These are phyloP conservation scores for Vitis vinifera DNA, from an alignment of 164 flowering plant genomes.

Conservation along the genomic window DNA sequence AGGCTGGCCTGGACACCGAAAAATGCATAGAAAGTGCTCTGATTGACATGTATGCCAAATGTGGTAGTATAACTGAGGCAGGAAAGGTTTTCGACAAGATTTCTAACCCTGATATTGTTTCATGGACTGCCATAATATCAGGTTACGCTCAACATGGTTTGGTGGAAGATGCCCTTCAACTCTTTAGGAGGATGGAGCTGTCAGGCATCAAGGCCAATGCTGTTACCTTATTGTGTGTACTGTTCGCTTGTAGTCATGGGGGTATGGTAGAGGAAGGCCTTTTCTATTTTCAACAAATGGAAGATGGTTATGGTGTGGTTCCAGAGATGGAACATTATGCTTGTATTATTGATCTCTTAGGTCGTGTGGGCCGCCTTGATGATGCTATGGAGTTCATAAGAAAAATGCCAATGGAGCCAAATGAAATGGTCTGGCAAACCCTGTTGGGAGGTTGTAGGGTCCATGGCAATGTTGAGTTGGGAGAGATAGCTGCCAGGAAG, in stretches of 20 bases:
- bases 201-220: conserved; percentile 35
- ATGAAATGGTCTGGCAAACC: conserved; percentile 60
- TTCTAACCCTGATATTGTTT: conserved; percentile 45
- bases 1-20: conserved; percentile 33
- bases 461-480: conserved; percentile 53
- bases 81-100: conserved; percentile 36
- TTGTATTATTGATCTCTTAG: conserved; percentile 66
- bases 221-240: conserved; percentile 53
- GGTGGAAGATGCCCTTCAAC: conserved; percentile 37
- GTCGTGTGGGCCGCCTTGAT: conserved; percentile 54
- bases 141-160: conserved; percentile 64
- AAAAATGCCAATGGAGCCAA: conserved; percentile 57
- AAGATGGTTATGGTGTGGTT: conserved; percentile 33
- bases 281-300: conserved; percentile 44
- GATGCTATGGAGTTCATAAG: conserved; percentile 52
- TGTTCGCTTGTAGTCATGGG: conserved; percentile 72
- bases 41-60: conserved; percentile 67
- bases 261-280: conserved; percentile 65
- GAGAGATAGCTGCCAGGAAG: conserved; percentile 55
- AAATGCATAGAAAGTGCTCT: conserved; percentile 55
- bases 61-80: conserved; percentile 49
- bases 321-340: conserved; percentile 71
- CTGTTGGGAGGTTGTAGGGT: conserved; percentile 60
- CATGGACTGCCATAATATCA: conserved; percentile 65
- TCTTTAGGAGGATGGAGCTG: conserved; percentile 49